Percentiles rank a stretch among this genome's conserved stretches.
These are phyloP conservation scores for Hypoxylon fuscum DNA, from an alignment of 495 filamentous ascomycete species.

Conservation along the genomic window DNA sequence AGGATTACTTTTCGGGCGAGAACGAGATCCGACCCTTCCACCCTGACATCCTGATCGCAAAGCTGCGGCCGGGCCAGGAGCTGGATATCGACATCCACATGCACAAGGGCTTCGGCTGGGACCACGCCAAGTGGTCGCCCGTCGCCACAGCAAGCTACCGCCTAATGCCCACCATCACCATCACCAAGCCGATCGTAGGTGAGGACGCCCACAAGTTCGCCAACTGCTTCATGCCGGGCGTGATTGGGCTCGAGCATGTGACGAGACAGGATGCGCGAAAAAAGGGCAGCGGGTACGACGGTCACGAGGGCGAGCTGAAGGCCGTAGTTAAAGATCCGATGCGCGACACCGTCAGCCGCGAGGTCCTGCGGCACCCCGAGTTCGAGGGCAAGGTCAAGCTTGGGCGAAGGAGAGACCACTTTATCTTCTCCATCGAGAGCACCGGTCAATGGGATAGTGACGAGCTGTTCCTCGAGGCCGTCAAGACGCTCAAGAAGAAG, in stretches of 20 bases:
- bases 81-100: constrained; percentile 86
- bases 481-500: constrained; percentile 85
- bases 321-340: constrained; percentile 85
- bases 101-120: constrained; percentile 90
- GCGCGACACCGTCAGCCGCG: constrained; percentile 92
- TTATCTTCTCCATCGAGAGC: constrained; percentile 96
- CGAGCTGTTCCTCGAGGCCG: constrained; percentile 85
- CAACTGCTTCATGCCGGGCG: constrained; percentile 88
- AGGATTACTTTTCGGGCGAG: constrained; percentile 69
- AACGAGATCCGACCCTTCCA: constrained; percentile 77
- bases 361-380: constrained; percentile 89
- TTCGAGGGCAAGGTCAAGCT: constrained; percentile 96
- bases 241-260: constrained; percentile 81
- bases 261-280: constrained; percentile 69
- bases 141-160: constrained; percentile 95
- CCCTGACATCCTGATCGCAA: constrained; percentile 93
- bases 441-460: constrained; percentile 93
- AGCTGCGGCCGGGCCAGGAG: constrained; percentile 89
- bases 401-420: constrained; percentile 89
- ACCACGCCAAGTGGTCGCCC: constrained; percentile 98
- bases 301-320: constrained; percentile 77
- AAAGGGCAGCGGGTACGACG: constrained; percentile 73
- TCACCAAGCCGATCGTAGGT: constrained; percentile 82
- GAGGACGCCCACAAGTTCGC: constrained; percentile 88
- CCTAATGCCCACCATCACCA: constrained; percentile 85